Base-by-base conservation (phyloP, 148 eudicot genomes). In the Persicaria maculosa region DNA sequence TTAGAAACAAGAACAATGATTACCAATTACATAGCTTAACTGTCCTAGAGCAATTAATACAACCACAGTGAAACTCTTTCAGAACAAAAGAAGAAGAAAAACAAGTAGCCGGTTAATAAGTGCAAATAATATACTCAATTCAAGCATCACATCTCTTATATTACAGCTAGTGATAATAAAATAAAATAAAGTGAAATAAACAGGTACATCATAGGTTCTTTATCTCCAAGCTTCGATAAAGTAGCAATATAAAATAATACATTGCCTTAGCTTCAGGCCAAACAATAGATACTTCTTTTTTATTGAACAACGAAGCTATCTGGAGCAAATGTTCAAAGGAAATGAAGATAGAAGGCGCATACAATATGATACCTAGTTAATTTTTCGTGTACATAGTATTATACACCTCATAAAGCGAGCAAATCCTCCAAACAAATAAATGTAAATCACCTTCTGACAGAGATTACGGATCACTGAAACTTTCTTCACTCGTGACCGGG, bases 391-490 rank as follows among this genome's bases (percentile, higher is more conserved):
- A 12, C n/a, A 14, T 52, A 50, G 9, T 50, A 50, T 50, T 50
- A 10, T 11, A 50, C 16, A 11, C 53, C 10, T 50, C 4, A 10
- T 50, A 50, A 3, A 50, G 53, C 9, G 53, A 50, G 53, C 9
- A 50, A 10, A 50, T 50, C 53, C 11, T 8, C 53, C 53, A 50
- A 50, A 50, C 3, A 50, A 50, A 50, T 7, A 8, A 19, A 9
- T 31, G 40, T 71, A 76, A 61, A 11, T 75, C 83, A 96, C 99
- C 97, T 96, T 96, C 74, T 85, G 93, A 79, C 91, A 86, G 47
- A 96, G 91, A 77, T 96, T 96, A 73, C 99, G 94, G 59, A 96
- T 81, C 79, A 96, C 97, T 16, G 99, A 86, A 78, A 96, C 84
- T 85, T 83, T 92, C 85, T 90, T 96, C 58, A 89, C 99, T 50